phyloP scores from a whole-genome alignment of 106 monocot genomes.

The Amphibolis antarctica region DNA sequence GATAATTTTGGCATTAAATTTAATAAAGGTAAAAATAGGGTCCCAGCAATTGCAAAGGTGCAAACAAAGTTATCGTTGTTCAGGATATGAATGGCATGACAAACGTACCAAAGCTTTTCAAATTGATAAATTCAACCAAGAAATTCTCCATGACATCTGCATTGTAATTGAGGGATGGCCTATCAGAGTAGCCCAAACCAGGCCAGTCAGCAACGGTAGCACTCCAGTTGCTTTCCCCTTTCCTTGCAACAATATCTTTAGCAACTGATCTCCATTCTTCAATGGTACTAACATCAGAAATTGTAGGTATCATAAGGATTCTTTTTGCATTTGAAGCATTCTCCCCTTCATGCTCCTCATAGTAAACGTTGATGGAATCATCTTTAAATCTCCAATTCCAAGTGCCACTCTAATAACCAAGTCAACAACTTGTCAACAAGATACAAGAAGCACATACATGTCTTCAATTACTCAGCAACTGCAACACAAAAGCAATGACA shows the following conservation, averaged over 20 bases:
- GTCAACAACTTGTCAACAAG: neutral
- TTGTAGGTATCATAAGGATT: slow-evolving; percentile 87
- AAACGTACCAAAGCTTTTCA: slow-evolving; percentile 26
- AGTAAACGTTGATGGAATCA: slow-evolving; percentile 48
- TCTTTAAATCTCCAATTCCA: slow-evolving; percentile 82
- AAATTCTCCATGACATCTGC: slow-evolving; percentile 93
- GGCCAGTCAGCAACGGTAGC: slow-evolving; percentile 96
- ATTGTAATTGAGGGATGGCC: slow-evolving; percentile 75
- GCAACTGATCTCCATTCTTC: slow-evolving; percentile 89
- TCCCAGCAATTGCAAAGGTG: too few species aligned
- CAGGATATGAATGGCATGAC: slow-evolving; percentile 14
- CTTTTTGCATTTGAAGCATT: slow-evolving; percentile 29
- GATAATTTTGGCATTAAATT: too few species aligned
- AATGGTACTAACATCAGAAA: slow-evolving; percentile 96
- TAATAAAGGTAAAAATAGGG: too few species aligned
- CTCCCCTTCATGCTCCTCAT: slow-evolving; percentile 52
- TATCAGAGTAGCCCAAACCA: slow-evolving; percentile 85
- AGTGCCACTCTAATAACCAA: slow-evolving; percentile 36
- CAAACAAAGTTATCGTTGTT: too few species aligned
- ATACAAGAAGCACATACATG: too few species aligned
- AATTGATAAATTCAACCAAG: slow-evolving; percentile 50
- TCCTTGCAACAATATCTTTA: slow-evolving; percentile 55
- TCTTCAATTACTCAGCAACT: too few species aligned
- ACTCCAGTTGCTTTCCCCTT: slow-evolving; percentile 42
- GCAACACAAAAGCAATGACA: too few species aligned